phyloP scores from a whole-genome alignment of 495 filamentous ascomycete genomes.

The Penicillium lividum region DNA sequence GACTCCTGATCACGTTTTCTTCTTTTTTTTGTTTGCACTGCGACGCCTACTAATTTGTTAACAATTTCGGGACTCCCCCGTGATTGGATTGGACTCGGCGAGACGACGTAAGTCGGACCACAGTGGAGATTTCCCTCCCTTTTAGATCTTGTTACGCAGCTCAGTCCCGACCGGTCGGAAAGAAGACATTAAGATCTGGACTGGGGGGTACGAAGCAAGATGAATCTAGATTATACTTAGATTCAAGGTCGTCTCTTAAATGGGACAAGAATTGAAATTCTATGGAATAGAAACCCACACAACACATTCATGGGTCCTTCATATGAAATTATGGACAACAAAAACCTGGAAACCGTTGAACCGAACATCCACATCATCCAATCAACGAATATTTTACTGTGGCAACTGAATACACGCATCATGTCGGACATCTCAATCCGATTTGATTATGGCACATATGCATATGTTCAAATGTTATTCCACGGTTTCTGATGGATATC shows the following conservation, averaged over 20 bases:
- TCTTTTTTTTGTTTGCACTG: background rate
- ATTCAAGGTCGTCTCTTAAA: background rate
- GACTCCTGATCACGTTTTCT: slow-evolving; percentile 1
- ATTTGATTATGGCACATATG: background rate
- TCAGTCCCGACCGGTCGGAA: background rate
- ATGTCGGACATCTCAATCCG: background rate
- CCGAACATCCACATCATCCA: background rate
- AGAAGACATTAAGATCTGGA: background rate
- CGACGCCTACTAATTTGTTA: background rate
- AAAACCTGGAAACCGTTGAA: slow-evolving; percentile 9
- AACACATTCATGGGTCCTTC: background rate
- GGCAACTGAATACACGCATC: slow-evolving; percentile 2
- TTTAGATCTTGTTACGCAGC: background rate
- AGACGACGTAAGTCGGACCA: slow-evolving; percentile 3
- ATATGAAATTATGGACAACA: background rate
- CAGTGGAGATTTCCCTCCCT: slow-evolving; percentile 1
- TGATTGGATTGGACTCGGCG: background rate
- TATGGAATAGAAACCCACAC: too few relatives aligned
- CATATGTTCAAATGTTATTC: too few relatives aligned
- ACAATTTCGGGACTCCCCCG: background rate
- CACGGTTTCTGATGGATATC: too few relatives aligned
- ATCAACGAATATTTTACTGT: background rate
- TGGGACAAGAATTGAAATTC: too few relatives aligned
- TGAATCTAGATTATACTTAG: background rate
- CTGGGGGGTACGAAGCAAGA: background rate